These are phyloP conservation scores for Paramyrothecium roridum DNA, from an alignment of 2,329 filamentous ascomycete species.

Conservation along the genomic window DNA sequence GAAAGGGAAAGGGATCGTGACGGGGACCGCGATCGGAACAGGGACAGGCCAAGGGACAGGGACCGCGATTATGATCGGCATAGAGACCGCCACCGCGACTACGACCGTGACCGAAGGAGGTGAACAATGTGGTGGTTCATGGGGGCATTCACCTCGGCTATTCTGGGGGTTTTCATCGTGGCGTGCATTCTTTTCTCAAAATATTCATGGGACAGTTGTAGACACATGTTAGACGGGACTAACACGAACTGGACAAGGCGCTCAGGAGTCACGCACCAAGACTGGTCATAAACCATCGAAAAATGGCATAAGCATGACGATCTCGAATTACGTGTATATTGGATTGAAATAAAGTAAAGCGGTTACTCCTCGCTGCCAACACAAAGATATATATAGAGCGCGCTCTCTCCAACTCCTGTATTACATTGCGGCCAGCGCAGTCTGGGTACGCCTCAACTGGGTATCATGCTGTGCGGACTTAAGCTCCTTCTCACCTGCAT, in stretches of 20 bases:
- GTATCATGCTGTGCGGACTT: background rate
- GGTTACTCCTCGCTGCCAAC: background rate
- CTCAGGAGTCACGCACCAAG: too few species aligned
- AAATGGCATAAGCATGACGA: too few species aligned
- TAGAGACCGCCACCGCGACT: slow-evolving; percentile 15
- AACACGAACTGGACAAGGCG: too few species aligned
- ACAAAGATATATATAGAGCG: background rate
- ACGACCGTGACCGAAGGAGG: slow-evolving; percentile 17
- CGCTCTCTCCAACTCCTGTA: background rate
- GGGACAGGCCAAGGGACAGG: slow-evolving; percentile 13
- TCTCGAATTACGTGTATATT: too few species aligned
- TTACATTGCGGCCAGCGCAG: background rate
- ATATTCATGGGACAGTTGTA: too few species aligned
- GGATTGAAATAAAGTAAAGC: too few species aligned
- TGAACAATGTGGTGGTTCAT: slow-evolving; percentile 4
- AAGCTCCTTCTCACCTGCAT: background rate
- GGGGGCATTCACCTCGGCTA: too few species aligned
- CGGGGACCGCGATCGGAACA: slow-evolving; percentile 23
- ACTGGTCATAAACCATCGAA: too few species aligned
- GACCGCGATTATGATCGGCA: slow-evolving; percentile 12
- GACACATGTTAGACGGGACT: too few species aligned
- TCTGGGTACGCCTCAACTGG: background rate
- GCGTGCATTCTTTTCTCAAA: too few species aligned
- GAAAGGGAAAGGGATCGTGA: slow-evolving; percentile 34
- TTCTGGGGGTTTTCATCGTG: too few species aligned